Evolutionary conservation across 2,329 filamentous ascomycete species (phyloP).

Genomic region (Penicillium occitanis): DNA sequence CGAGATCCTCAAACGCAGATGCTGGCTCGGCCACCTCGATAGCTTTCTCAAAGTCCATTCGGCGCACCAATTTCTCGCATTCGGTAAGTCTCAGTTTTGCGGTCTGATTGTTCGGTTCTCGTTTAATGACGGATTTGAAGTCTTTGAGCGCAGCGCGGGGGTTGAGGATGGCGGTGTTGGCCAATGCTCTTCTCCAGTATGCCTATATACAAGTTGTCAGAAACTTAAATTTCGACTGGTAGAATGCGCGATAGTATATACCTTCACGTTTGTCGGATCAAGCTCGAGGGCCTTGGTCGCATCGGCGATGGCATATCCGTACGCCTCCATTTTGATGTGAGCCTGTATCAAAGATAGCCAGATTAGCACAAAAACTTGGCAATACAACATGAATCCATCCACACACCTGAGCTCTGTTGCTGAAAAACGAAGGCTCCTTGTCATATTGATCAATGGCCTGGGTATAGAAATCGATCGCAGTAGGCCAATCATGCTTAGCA

Average conservation of each 20-base stretch:
- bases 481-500: conserved; percentile 78
- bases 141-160: conserved; percentile 86
- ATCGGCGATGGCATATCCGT: conserved; percentile 88
- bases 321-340: conserved; percentile 92
- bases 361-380: conserved; percentile 17
- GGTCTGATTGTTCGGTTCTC: conserved; percentile 84
- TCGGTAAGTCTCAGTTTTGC: conserved; percentile 87
- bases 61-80: conserved; percentile 91
- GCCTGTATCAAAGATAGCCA: conserved; percentile 55
- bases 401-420: conserved; percentile 88
- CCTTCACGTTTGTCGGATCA: conserved; percentile 85
- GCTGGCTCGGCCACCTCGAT: conserved; percentile 92
- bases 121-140: conserved; percentile 85
- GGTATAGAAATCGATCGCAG: conserved; percentile 78
- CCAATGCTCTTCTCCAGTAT: conserved; percentile 89
- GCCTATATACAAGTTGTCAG: conserved; percentile 56
- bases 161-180: conserved; percentile 85
- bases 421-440: conserved; percentile 84
- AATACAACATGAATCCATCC: neutral
- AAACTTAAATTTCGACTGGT: neutral
- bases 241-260: conserved; percentile 36
- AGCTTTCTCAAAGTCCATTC: conserved; percentile 87
- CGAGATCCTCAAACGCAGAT: conserved; percentile 85
- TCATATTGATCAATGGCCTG: conserved; percentile 83
- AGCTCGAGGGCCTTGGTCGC: conserved; percentile 88